Evolutionary conservation across 176 grass and related monocot species (phyloP).

Genomic region (Avena sativa): DNA sequence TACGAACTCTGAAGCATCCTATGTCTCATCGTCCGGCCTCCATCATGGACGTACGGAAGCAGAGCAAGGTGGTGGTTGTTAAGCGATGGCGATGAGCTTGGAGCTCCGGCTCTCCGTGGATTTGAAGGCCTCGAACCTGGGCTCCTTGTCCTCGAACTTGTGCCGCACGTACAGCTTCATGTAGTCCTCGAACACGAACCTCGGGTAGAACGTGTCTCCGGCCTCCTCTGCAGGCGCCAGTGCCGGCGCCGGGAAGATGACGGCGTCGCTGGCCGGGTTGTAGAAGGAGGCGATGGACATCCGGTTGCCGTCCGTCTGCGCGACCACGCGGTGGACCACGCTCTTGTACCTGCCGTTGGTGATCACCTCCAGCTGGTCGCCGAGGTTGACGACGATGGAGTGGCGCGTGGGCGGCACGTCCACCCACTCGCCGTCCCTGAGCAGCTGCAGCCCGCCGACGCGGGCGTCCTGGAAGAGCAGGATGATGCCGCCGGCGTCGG

Average conservation of each 20-base stretch:
- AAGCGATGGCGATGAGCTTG: slow-evolving; percentile 52
- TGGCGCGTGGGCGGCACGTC: slow-evolving; percentile 71
- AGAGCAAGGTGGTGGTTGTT: not conserved
- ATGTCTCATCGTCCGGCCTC: not conserved
- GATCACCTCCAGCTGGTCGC: slow-evolving; percentile 98
- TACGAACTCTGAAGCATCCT: slow-evolving; percentile 29
- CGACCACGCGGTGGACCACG: slow-evolving; percentile 78
- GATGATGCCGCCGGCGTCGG: slow-evolving; percentile 90
- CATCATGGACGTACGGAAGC: not conserved
- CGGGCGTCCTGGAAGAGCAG: slow-evolving; percentile 83
- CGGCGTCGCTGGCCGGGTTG: slow-evolving; percentile 72
- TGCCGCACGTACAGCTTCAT: slow-evolving; percentile 77
- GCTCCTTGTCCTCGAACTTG: slow-evolving; percentile 90
- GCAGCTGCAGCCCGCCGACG: slow-evolving; percentile 73
- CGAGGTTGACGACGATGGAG: slow-evolving; percentile 85
- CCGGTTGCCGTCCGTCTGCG: slow-evolving; percentile 65
- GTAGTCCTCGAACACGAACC: slow-evolving; percentile 90
- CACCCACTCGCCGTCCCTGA: slow-evolving; percentile 77
- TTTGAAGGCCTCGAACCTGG: slow-evolving; percentile 81
- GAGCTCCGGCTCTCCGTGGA: slow-evolving; percentile 46
- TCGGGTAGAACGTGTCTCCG: slow-evolving; percentile 49
- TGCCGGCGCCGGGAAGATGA: slow-evolving; percentile 83
- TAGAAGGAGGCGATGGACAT: slow-evolving; percentile 98
- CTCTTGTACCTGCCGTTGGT: slow-evolving; percentile 95
- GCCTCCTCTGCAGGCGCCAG: slow-evolving; percentile 47